Base-by-base conservation (phyloP, 768 basidiomycete genomes). In the Symmetrospora coprosmae region DNA sequence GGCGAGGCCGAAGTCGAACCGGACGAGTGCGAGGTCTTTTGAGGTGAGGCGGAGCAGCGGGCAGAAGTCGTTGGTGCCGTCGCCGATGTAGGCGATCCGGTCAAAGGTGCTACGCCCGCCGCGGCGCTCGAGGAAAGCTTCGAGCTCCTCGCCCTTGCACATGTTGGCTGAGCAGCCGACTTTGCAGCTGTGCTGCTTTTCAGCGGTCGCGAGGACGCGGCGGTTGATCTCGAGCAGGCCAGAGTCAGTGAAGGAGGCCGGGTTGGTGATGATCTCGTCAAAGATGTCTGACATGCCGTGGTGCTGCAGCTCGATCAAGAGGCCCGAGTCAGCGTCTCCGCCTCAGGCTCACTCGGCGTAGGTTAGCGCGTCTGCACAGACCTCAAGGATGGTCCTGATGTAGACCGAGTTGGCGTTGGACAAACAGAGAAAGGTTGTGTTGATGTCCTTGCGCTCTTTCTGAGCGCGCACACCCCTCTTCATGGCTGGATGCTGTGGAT, bases 141-240 rank as follows among this genome's bases (percentile, higher is more conserved):
- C 80, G n/a, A 99, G 78, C 71, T 99, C 94, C 64, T 87, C 84
- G n/a, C 92, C 88, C 77, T 99, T 99, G 78, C 94, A 99, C 91
- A 99, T 94, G 76, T 99, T 97, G 14, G 83, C 80, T 59, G 83
- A 82, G 75, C 94, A 99, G 5, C 92, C 92, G 50, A 92, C 78
- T 41, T 75, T 76, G 74, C 94, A 99, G 6, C 69, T 70, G 72
- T 97, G 94, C 61, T 88, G 88, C 1, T 74, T 66, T 11, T 87
- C 86, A 61, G 83, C 84, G 14, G 41, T 25, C 4, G 56, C 52
- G 19, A 30, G 27, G 40, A 96, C 76, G 41, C 84, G 78, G 14
- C 91, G 79, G 30, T 80, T 78, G 46, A 99, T 74, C 59, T 82
- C 80, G 55, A 97, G 81, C 5, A 85, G 76, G 34, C 85, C 81